Evolutionary conservation across 164 flowering plant genomes (phyloP).

Genomic region (Buxus sempervirens): DNA sequence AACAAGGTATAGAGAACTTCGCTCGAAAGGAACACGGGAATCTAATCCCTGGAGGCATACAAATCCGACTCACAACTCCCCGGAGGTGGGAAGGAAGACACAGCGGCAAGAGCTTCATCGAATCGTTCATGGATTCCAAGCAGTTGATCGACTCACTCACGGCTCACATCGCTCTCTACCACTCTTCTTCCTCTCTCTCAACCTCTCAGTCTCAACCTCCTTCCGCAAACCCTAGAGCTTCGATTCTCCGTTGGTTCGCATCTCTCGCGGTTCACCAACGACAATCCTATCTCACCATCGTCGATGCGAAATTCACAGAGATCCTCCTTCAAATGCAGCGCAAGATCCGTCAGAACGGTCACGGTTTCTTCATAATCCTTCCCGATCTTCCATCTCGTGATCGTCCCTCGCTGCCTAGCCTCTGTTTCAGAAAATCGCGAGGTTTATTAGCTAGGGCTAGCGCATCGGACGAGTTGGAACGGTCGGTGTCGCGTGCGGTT

Average conservation of each 20-base stretch:
- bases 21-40: too few relatives aligned
- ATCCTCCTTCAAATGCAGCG: slow-evolving; percentile 61
- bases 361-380: slow-evolving; percentile 59
- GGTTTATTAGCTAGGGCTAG: slow-evolving; percentile 62
- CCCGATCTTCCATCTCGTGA: slow-evolving; percentile 59
- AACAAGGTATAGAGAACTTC: too few relatives aligned
- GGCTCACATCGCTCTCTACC: slow-evolving; percentile 79
- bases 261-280: slow-evolving; percentile 71
- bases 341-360: slow-evolving; percentile 38
- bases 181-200: slow-evolving; percentile 33
- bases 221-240: slow-evolving; percentile 41
- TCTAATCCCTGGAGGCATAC: too few relatives aligned
- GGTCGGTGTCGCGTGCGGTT: slow-evolving; percentile 30
- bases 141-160: slow-evolving; percentile 71
- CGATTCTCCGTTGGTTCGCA: slow-evolving; percentile 80
- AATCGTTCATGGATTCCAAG: slow-evolving; percentile 25
- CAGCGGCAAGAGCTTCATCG: not conserved
- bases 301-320: slow-evolving; percentile 44
- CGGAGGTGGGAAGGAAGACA: too few relatives aligned
- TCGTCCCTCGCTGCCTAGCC: slow-evolving; percentile 40
- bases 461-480: slow-evolving; percentile 33
- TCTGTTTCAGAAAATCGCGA: slow-evolving; percentile 59
- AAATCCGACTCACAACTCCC: too few relatives aligned
- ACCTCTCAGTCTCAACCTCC: slow-evolving; percentile 20
- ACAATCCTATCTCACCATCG: slow-evolving; percentile 56